These are phyloP conservation scores for Emydomyces testavorans DNA, from an alignment of 2,329 filamentous ascomycete species.

Conservation along the genomic window DNA sequence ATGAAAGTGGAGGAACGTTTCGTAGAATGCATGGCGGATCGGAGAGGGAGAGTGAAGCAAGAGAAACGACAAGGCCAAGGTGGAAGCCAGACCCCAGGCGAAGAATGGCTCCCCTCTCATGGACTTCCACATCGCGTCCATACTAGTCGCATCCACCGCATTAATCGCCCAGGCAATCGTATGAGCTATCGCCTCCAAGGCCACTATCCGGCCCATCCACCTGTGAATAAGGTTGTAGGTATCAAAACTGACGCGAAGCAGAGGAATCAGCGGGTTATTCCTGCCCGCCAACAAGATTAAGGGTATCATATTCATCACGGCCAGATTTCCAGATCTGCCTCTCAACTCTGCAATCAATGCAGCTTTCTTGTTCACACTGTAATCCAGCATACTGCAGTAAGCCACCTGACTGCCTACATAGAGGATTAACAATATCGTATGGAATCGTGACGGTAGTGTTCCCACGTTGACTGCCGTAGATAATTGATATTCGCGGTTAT, in stretches of 20 bases:
- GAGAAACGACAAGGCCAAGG: conserved; percentile 32
- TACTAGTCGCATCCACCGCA: conserved; percentile 54
- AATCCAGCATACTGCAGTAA: conserved; percentile 50
- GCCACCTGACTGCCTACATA: conserved; percentile 65
- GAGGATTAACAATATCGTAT: conserved; percentile 54
- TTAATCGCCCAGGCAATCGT: conserved; percentile 68
- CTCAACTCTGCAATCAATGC: conserved; percentile 69
- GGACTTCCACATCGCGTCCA: conserved; percentile 37
- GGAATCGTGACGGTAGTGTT: conserved; percentile 68
- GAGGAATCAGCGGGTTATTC: conserved; percentile 78
- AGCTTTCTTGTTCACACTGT: conserved; percentile 32
- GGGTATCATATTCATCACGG: conserved; percentile 83
- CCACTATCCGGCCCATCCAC: conserved; percentile 67
- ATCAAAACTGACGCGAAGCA: conserved; percentile 84
- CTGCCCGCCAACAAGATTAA: conserved; percentile 78
- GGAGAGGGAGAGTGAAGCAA: conserved; percentile 35
- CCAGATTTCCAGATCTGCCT: conserved; percentile 71
- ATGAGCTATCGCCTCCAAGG: conserved; percentile 60
- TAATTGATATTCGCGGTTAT: conserved; percentile 63
- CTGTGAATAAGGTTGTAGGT: conserved; percentile 86
- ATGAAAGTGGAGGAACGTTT: conserved; percentile 39
- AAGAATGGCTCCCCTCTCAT: conserved; percentile 34
- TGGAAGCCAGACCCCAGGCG: conserved; percentile 36
- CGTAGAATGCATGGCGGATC: conserved; percentile 38
- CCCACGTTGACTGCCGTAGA: conserved; percentile 58